phyloP scores from a whole-genome alignment of 108 stramenopile genomes.

The Stephanodiscus triporus region DNA sequence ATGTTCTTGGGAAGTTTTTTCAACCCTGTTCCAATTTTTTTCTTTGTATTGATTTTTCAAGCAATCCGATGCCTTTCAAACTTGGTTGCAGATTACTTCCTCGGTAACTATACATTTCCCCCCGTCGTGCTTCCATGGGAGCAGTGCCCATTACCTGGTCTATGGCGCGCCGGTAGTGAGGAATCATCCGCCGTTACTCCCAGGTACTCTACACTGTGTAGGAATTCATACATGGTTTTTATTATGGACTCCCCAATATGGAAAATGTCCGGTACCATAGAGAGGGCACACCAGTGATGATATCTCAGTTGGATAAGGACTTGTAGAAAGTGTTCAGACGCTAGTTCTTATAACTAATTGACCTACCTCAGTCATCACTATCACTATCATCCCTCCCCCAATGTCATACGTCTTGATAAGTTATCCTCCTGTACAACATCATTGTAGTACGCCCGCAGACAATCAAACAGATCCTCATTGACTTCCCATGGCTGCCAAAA shows the following conservation, averaged over 20 bases:
- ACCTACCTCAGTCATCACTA: not conserved
- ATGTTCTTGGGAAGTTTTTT: no score
- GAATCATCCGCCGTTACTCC: no score
- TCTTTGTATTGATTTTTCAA: no score
- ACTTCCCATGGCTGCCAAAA: constrained; percentile 1
- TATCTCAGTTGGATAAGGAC: not conserved
- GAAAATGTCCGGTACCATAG: not conserved
- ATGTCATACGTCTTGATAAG: not conserved
- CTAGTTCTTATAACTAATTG: not conserved
- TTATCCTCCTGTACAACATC: not conserved
- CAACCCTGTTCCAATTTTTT: no score
- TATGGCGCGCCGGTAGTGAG: no score
- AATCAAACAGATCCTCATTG: constrained; percentile 1
- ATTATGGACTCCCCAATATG: not conserved
- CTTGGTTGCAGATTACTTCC: no score
- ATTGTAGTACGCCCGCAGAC: not conserved
- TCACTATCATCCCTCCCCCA: constrained; percentile 1
- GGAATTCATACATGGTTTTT: not conserved
- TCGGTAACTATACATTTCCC: no score
- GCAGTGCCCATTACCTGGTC: no score
- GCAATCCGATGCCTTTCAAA: no score
- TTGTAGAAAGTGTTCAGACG: not conserved
- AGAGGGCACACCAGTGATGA: not conserved
- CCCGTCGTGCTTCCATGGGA: no score
- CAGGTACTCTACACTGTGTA: not conserved